These are phyloP conservation scores for Globisporangium canariense DNA, from an alignment of 352 stramenopile genomes.

Conservation along the genomic window DNA sequence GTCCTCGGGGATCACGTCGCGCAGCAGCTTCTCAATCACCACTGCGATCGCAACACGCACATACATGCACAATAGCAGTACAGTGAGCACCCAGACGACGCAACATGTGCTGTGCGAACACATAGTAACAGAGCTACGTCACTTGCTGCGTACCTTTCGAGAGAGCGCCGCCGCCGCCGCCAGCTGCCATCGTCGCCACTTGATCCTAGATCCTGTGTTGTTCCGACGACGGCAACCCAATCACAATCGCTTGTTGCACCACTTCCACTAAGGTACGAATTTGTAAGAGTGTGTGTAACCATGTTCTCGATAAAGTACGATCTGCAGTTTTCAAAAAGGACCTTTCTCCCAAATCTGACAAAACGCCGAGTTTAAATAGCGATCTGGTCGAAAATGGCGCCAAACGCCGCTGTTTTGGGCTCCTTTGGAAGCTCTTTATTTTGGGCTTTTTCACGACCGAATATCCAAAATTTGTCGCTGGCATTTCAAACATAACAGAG, in stretches of 20 bases:
- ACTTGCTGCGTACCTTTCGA: constrained; percentile 9
- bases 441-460: too few relatives aligned
- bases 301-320: not conserved
- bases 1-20: constrained; percentile 51
- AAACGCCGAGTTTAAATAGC: too few relatives aligned
- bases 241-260: not conserved
- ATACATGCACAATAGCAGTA: not conserved
- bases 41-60: constrained; percentile 2
- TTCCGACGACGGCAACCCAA: not conserved
- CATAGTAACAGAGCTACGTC: not conserved
- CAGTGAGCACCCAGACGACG: not conserved
- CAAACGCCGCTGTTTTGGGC: too few relatives aligned
- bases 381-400: too few relatives aligned
- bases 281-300: not conserved
- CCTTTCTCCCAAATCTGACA: too few relatives aligned
- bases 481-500: too few relatives aligned
- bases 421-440: too few relatives aligned
- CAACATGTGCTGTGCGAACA: not conserved
- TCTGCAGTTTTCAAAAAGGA: too few relatives aligned
- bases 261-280: not conserved
- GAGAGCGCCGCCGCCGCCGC: not conserved
- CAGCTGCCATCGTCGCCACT: not conserved
- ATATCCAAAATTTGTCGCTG: too few relatives aligned
- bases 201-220: not conserved
- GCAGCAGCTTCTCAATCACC: constrained; percentile 44